Conservation (phyloP, 2,329 filamentous ascomycete genomes). For the Colletotrichum costaricense region DNA sequence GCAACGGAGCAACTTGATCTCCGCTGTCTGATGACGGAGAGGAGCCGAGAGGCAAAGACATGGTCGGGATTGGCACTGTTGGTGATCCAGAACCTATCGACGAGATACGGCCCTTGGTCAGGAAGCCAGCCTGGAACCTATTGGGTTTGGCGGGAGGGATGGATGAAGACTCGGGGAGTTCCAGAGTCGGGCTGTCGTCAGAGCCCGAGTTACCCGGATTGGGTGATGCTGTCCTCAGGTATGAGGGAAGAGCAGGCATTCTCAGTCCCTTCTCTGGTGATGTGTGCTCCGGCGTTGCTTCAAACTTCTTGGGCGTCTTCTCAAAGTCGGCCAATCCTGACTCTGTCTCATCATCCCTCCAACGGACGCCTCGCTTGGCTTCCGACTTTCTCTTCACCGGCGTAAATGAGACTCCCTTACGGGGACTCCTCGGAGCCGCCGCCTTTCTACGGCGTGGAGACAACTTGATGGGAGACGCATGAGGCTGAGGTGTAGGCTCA, state of each 20-base stretch:
- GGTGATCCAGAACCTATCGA: constrained; percentile 68
- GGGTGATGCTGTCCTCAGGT: constrained; percentile 55
- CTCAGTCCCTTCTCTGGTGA: constrained; percentile 58
- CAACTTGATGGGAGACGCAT: constrained; percentile 74
- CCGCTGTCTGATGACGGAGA: constrained; percentile 61
- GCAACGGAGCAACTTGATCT: constrained; percentile 57
- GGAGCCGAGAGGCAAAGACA: constrained; percentile 69
- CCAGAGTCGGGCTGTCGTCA: constrained; percentile 68
- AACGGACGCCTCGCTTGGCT: constrained; percentile 82
- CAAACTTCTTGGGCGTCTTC: constrained; percentile 81
- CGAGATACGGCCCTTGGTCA: constrained; percentile 67
- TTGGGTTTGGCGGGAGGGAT: constrained; percentile 66
- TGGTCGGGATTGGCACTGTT: constrained; percentile 63
- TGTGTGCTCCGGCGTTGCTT: constrained; percentile 64
- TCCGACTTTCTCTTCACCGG: constrained; percentile 82
- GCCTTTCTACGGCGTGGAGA: constrained; percentile 85
- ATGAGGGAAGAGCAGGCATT: constrained; percentile 61
- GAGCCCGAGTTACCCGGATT: constrained; percentile 47
- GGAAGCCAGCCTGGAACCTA: constrained; percentile 89
- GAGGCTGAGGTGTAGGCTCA: constrained; percentile 37
- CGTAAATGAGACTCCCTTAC: constrained; percentile 83
- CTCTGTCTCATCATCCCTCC: constrained; percentile 89
- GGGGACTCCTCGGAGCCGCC: constrained; percentile 52
- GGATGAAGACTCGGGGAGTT: constrained; percentile 58
- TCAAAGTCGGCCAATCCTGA: constrained; percentile 92